These are phyloP conservation scores for Euphorbia neoarborescens DNA, from an alignment of 441 rosid genomes.

Conservation along the genomic window DNA sequence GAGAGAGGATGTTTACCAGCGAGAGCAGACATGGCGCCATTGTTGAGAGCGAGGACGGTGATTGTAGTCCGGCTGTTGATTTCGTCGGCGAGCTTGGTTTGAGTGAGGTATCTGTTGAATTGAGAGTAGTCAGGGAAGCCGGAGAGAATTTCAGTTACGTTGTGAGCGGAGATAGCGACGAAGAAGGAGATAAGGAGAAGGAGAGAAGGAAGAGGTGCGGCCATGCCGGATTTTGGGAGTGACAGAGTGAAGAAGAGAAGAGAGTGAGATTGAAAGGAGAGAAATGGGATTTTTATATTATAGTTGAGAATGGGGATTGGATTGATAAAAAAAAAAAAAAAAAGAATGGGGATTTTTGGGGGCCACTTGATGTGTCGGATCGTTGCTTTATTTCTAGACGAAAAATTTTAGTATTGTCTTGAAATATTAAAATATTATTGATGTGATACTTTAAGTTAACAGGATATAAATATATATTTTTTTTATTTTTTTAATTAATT, in stretches of 20 bases:
- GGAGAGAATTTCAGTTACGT: constrained; percentile 62
- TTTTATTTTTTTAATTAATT: too few species aligned
- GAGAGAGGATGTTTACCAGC: constrained; percentile 58
- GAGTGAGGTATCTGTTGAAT: constrained; percentile 56
- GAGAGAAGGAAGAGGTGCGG: not conserved
- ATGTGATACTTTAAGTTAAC: too few species aligned
- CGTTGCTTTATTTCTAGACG: constrained; percentile 12
- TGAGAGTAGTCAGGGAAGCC: constrained; percentile 56
- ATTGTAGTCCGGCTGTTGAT: constrained; percentile 75
- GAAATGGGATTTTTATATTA: not conserved
- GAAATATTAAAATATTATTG: too few species aligned
- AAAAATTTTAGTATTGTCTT: too few species aligned
- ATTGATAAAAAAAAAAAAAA: too few species aligned
- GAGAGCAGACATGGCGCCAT: constrained; percentile 64
- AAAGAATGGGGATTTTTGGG: too few species aligned
- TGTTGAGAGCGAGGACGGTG: constrained; percentile 62
- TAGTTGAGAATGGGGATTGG: too few species aligned
- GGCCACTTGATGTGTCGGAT: constrained; percentile 2
- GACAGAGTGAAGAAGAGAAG: not conserved
- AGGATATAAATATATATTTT: too few species aligned
- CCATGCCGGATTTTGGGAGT: not conserved
- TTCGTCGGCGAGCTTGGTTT: constrained; percentile 82
- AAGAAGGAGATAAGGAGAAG: constrained; percentile 24
- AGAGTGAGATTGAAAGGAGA: not conserved
- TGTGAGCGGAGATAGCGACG: constrained; percentile 37